Evolutionary conservation across 441 rosid genomes (phyloP), one percentile per base, ranked within the genome.

Genomic region (Dalechampia spathulata): DNA sequence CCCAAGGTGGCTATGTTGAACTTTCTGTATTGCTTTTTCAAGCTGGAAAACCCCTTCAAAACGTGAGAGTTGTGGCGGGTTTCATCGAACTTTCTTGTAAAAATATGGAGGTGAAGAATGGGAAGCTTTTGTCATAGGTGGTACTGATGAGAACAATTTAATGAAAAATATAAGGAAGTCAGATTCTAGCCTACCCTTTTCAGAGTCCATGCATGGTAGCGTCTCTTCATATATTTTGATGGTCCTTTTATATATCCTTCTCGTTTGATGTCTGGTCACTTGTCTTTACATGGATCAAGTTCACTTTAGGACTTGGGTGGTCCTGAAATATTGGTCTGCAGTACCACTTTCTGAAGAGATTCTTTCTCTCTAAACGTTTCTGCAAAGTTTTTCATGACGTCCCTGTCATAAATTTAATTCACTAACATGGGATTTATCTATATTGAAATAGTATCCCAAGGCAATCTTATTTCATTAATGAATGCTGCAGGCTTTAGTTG

Each of bases 231-330:
- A 46, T 55, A 37, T 4, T 61, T 46, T 17, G 44, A 61, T 75
- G 70, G 67, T 70, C 72, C 72, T 59, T 65, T 42, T 32, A 4
- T 39, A 19, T 37, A 20, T 55, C 49, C 58, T 58, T 62, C 23
- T 57, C 57, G 44, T 71, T 57, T 63, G 61, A 60, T 55, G 56
- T 52, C 10, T 57, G 64, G 44, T 62, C 64, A 55, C 62, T 38
- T 49, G 44, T 49, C 55, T 49, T 38, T 49, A 48, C 50, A 55
- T 49, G 27, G 55, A 57, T 28, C 53, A 49, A 56, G 4, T 50
- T 54, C 44, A 44, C 58, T 50, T 50, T 55, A 50, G 46, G 53
- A 70, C 34, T 52, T 8, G 61, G 48, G 74, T 72, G 76, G 78
- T 78, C 83, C 75, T 57, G 22, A 55, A 19, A 58, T 15, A 56